A percentile compares a stretch with the other conserved stretches of the same genome.
These are phyloP conservation scores for Rhodotorula graminis DNA, from an alignment of 768 basidiomycete genomes.

Conservation along the genomic window DNA sequence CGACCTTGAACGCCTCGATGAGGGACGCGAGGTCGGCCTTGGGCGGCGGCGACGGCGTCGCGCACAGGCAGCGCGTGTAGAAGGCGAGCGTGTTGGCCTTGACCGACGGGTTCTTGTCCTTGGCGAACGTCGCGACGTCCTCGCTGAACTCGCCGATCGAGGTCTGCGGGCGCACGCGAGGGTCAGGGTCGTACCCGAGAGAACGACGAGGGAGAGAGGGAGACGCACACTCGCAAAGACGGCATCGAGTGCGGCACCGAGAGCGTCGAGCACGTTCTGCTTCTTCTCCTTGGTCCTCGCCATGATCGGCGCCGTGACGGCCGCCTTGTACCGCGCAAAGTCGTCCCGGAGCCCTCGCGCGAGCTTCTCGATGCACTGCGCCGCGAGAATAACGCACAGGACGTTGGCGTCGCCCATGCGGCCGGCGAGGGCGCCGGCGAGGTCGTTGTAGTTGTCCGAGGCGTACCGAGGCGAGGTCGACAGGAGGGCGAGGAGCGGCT, in stretches of 20 bases:
- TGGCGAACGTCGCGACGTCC: slow-evolving; percentile 69
- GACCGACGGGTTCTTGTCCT: slow-evolving; percentile 92
- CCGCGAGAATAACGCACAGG: slow-evolving; percentile 85
- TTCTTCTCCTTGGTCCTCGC: slow-evolving; percentile 94
- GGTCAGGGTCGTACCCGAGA: background rate
- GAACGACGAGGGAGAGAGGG: background rate
- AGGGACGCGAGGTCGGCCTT: slow-evolving; percentile 74
- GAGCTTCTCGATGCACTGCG: slow-evolving; percentile 75
- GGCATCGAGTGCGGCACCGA: slow-evolving; percentile 82
- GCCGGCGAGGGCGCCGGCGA: slow-evolving; percentile 68
- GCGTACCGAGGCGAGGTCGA: slow-evolving; percentile 68
- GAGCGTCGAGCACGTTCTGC: slow-evolving; percentile 76
- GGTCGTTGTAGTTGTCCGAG: slow-evolving; percentile 63
- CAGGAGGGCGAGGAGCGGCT: slow-evolving; percentile 69
- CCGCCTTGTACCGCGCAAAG: slow-evolving; percentile 70
- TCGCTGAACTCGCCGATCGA: slow-evolving; percentile 73
- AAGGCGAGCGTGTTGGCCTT: slow-evolving; percentile 90
- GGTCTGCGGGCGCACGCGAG: slow-evolving; percentile 53
- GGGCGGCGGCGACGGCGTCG: slow-evolving; percentile 64
- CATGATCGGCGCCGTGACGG: slow-evolving; percentile 68
- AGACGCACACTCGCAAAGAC: slow-evolving; percentile 70
- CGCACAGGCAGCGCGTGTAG: slow-evolving; percentile 68
- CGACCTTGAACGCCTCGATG: slow-evolving; percentile 65
- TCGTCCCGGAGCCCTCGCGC: slow-evolving; percentile 71
- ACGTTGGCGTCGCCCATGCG: slow-evolving; percentile 91